Evolutionary conservation across 257 asterid genomes (phyloP).

Genomic region (Nicotiana attenuata): DNA sequence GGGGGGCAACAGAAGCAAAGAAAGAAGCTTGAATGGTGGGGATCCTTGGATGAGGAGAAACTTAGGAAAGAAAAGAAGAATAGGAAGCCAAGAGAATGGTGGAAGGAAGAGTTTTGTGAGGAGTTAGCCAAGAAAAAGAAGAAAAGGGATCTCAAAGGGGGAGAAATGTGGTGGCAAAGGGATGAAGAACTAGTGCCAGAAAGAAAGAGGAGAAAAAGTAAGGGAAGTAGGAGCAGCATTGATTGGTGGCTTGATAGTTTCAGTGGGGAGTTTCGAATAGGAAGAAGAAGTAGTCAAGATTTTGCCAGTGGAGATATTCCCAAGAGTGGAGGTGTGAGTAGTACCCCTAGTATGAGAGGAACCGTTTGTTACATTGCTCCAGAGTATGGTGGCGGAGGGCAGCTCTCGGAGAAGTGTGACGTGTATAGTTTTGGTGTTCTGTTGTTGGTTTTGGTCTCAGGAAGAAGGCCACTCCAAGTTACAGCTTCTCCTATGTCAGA

Average conservation of each 20-base stretch:
- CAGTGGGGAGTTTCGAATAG: conserved; percentile 71
- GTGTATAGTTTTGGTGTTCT: conserved; percentile 91
- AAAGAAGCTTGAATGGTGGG: conserved; percentile 81
- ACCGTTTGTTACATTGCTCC: conserved; percentile 93
- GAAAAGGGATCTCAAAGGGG: conserved; percentile 37
- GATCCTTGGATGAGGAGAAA: conserved; percentile 48
- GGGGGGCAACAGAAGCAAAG: conserved; percentile 48
- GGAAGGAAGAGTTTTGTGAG: conserved; percentile 94
- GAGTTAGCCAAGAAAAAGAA: conserved; percentile 74
- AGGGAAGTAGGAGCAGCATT: conserved; percentile 55
- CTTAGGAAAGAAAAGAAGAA: conserved; percentile 45
- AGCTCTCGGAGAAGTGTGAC: conserved; percentile 69
- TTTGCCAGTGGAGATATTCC: conserved; percentile 65
- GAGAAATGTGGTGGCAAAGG: conserved; percentile 78
- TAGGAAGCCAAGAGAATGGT: conserved; percentile 80
- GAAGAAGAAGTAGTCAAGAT: conserved; percentile 73
- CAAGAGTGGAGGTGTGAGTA: conserved; percentile 86
- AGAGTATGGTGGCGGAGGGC: conserved; percentile 69
- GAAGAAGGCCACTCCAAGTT: conserved; percentile 90
- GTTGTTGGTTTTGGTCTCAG: conserved; percentile 65
- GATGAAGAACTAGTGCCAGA: conserved; percentile 54
- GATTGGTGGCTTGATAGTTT: conserved; percentile 85
- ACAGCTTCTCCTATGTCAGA: conserved; percentile 92
- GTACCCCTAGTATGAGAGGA: conserved; percentile 97
- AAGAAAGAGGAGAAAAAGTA: conserved; percentile 49